Conservation (phyloP, 2,329 filamentous ascomycete genomes). For the Diaporthe vaccinii region DNA sequence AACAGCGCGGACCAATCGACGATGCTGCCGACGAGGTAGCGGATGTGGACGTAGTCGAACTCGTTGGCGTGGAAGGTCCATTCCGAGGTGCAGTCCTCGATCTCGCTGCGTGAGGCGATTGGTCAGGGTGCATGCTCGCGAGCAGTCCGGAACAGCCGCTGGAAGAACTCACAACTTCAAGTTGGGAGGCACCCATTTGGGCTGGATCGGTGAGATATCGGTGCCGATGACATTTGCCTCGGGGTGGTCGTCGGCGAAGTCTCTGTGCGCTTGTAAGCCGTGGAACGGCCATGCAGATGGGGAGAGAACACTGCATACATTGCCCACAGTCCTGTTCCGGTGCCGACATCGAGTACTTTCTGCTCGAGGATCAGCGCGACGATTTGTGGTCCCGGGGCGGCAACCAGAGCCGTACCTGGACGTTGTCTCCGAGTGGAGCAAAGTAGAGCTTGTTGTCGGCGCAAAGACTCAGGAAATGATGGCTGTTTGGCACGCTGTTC, state of each 20-base stretch:
- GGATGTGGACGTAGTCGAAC: conserved; percentile 72
- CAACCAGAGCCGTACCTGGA: conserved; percentile 31
- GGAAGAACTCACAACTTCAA: conserved; percentile 53
- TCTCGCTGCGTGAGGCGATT: conserved; percentile 51
- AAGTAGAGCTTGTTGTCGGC: conserved; percentile 46
- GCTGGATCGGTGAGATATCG: conserved; percentile 71
- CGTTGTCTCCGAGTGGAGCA: conserved; percentile 45
- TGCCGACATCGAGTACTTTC: conserved; percentile 64
- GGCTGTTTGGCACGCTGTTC: conserved; percentile 39
- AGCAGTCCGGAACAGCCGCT: not conserved
- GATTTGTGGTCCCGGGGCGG: not conserved
- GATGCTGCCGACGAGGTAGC: conserved; percentile 66
- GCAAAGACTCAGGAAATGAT: conserved; percentile 46
- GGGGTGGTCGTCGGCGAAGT: conserved; percentile 60
- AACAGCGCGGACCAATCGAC: conserved; percentile 66
- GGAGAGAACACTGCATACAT: conserved; percentile 37
- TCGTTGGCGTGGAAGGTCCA: conserved; percentile 59
- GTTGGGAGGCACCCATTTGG: conserved; percentile 69
- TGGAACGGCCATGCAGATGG: not conserved
- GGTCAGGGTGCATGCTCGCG: not conserved
- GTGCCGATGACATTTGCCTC: conserved; percentile 63
- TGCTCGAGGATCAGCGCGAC: conserved; percentile 23
- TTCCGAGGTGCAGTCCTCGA: conserved; percentile 71
- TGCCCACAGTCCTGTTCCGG: conserved; percentile 68
- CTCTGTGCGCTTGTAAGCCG: conserved; percentile 53